Conservation (phyloP, 257 asterid genomes). For the Ilex asprella region DNA sequence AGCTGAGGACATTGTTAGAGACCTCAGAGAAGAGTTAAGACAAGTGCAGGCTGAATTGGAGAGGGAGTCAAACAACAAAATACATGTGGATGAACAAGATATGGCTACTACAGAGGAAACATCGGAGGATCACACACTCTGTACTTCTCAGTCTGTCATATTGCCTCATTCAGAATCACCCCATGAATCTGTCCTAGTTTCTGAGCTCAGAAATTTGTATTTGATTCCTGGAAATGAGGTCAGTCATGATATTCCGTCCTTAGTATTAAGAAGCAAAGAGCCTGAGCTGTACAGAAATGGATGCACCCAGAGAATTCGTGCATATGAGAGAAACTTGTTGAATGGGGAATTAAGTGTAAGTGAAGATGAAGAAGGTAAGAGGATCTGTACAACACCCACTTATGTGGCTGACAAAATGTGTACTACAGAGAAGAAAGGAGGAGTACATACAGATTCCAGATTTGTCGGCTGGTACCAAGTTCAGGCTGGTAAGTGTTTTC, state of each 20-base stretch:
- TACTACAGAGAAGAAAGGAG: too few species aligned
- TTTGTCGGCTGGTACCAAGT: slow-evolving; percentile 9
- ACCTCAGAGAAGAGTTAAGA: slow-evolving; percentile 72
- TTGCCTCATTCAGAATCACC: slow-evolving; percentile 21
- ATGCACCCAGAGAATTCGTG: slow-evolving; percentile 72
- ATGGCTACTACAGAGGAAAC: slow-evolving; percentile 17
- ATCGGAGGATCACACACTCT: slow-evolving; percentile 16
- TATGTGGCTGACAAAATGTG: too few species aligned
- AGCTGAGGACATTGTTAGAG: slow-evolving; percentile 85
- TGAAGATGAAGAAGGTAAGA: slow-evolving; percentile 25
- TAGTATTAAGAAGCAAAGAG: slow-evolving; percentile 50
- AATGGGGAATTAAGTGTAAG: slow-evolving; percentile 18
- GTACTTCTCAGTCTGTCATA: slow-evolving; percentile 17
- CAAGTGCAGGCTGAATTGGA: slow-evolving; percentile 53
- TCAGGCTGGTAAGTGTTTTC: background rate
- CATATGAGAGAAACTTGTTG: slow-evolving; percentile 40
- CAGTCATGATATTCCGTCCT: slow-evolving; percentile 52
- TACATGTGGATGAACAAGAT: slow-evolving; percentile 14
- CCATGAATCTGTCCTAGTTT: slow-evolving; percentile 16
- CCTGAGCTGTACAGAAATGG: slow-evolving; percentile 60
- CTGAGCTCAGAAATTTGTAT: slow-evolving; percentile 14
- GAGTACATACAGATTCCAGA: slow-evolving; percentile 2
- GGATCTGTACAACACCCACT: slow-evolving; percentile 12
- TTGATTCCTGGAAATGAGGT: slow-evolving; percentile 20
- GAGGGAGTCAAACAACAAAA: slow-evolving; percentile 28